Percentiles rank a stretch among this genome's conserved stretches.
phyloP scores from a whole-genome alignment of 2,329 filamentous ascomycete genomes.

The Ophiostoma fasciatum region DNA sequence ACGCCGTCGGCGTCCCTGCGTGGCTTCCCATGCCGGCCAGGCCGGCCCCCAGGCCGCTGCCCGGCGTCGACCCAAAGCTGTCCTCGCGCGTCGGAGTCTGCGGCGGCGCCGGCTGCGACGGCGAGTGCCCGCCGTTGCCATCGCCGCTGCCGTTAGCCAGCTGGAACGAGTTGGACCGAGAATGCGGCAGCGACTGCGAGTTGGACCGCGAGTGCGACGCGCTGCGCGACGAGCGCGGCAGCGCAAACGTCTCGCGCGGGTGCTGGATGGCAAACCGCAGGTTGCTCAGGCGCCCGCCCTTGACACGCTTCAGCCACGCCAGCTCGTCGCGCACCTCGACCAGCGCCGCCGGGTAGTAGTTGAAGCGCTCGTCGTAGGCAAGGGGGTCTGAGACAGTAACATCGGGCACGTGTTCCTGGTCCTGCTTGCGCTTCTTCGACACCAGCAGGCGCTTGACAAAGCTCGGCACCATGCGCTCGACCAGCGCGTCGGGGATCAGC shows the following conservation, averaged over 20 bases:
- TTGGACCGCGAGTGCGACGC: conserved; percentile 44
- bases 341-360: conserved; percentile 55
- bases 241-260: conserved; percentile 53
- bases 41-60: background rate
- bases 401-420: conserved; percentile 27
- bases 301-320: conserved; percentile 63
- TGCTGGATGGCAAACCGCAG: conserved; percentile 66
- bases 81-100: conserved; percentile 48
- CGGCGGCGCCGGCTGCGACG: conserved; percentile 25
- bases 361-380: conserved; percentile 36
- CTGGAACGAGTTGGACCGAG: conserved; percentile 39
- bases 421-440: conserved; percentile 7
- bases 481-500: conserved; percentile 59
- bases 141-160: background rate
- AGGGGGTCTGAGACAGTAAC: conserved; percentile 47
- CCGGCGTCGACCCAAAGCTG: conserved; percentile 24
- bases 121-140: background rate
- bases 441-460: conserved; percentile 34
- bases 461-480: conserved; percentile 37
- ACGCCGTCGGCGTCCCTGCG: conserved; percentile 23
- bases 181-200: conserved; percentile 25
- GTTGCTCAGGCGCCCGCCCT: conserved; percentile 68
- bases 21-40: background rate
- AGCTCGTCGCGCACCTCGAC: conserved; percentile 68
- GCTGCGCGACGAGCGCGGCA: conserved; percentile 49